Evolutionary conservation across 23 red algal genomes (phyloP).

Genomic region (Gracilaria gracilis): DNA sequence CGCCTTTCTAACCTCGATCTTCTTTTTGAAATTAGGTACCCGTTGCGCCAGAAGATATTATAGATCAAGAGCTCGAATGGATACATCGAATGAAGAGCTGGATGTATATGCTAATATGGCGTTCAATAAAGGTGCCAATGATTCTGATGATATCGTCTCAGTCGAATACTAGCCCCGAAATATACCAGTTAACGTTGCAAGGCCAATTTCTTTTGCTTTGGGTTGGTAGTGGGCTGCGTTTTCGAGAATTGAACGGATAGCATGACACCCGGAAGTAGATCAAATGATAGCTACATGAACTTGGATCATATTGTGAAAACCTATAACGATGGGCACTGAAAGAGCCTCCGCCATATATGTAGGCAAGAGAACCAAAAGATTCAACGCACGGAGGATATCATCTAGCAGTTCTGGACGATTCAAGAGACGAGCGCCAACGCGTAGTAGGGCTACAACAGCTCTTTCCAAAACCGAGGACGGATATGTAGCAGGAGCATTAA

Average conservation of each 20-base stretch:
- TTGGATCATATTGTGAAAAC: slow-evolving; percentile 78
- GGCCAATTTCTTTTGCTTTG: slow-evolving; percentile 63
- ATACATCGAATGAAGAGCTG: slow-evolving; percentile 52
- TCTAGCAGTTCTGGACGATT: slow-evolving; percentile 67
- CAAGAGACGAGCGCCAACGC: slow-evolving; percentile 73
- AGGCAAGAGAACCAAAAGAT: slow-evolving; percentile 80
- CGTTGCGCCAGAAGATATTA: slow-evolving; percentile 41
- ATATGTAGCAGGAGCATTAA: slow-evolving; percentile 55
- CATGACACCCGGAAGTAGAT: slow-evolving; percentile 81
- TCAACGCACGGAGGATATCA: slow-evolving; percentile 78
- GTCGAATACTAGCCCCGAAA: slow-evolving; percentile 43
- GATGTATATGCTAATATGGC: slow-evolving; percentile 85
- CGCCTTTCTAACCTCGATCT: not conserved
- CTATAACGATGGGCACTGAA: slow-evolving; percentile 69
- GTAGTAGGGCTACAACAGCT: slow-evolving; percentile 82
- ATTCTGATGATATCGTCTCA: slow-evolving; percentile 66
- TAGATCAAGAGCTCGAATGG: slow-evolving; percentile 62
- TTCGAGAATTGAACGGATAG: slow-evolving; percentile 79
- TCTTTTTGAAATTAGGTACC: slow-evolving; percentile 39
- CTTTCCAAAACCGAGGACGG: slow-evolving; percentile 76
- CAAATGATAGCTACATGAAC: slow-evolving; percentile 66
- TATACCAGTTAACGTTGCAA: slow-evolving; percentile 58
- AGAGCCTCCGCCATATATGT: slow-evolving; percentile 58
- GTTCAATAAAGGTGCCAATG: slow-evolving; percentile 81
- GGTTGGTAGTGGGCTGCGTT: slow-evolving; percentile 46